Base-by-base conservation (phyloP, 768 basidiomycete species). In the Termitomyces bulborhizus region DNA sequence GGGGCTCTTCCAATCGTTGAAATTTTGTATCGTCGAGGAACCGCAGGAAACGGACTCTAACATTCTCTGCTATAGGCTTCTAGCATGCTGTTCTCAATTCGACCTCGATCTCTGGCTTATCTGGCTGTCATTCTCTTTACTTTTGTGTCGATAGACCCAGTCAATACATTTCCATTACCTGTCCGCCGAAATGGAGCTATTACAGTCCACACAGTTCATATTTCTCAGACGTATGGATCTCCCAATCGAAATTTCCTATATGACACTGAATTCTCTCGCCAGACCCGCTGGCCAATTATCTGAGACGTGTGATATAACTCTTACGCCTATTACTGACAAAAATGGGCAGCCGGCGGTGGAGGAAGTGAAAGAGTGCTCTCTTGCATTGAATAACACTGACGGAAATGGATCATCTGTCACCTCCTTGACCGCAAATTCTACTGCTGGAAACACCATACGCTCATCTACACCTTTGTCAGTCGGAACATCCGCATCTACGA, bases 251-350 rank as follows among this genome's bases (percentile, higher is more conserved):
- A 9, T 44, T 49, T 27, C 6, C 2, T 46, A n/a, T 48, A 41
- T 29, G 40, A 52, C 50, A 58, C 53, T 61, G 49, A 63, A 31
- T 49, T 27, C 32, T 53, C 41, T 26, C n/a, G 27, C n/a, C 57
- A 84, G 83, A 51, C 54, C 74, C 44, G 70, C 74, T 54, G 84
- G 85, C 16, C 66, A 68, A 29, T 69, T 83, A 66, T 79, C 73
- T 41, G 73, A 83, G 70, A 82, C 76, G n/a, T 88, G 86, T 64
- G 71, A 76, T 9, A 69, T 83, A 46, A 78, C 79, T 9, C 72
- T 86, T 46, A 83, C 78, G 4, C 84, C 81, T 6, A 73, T 79
- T 43, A 77, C 72, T 49, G 79, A 76, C 60, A 64, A 67, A 3
- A 69, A 76, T 59, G 84, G 83, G 16, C 61, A 76, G n/a, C 69